Conservation (phyloP, 2,329 filamentous ascomycete genomes). For the Diaporthe citrichinensis region DNA sequence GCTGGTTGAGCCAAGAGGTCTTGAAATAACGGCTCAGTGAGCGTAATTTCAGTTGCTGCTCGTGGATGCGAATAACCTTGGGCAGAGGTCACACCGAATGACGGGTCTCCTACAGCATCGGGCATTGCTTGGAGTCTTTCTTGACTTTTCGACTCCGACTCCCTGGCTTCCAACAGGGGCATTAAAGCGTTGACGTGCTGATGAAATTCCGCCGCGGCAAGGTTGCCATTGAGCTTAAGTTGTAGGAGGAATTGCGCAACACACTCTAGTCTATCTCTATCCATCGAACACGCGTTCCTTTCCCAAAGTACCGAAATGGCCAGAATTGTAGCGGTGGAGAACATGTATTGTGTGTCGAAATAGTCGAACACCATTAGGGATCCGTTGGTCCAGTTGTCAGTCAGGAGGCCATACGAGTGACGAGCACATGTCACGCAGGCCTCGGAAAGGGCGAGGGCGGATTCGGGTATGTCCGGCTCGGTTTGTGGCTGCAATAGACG, state of each 20-base stretch:
- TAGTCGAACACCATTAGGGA: conserved; percentile 10
- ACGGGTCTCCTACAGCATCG: background rate
- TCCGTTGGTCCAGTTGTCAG: conserved; percentile 5
- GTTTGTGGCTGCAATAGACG: background rate
- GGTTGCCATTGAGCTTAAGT: background rate
- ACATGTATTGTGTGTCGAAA: conserved; percentile 17
- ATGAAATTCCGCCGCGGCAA: background rate
- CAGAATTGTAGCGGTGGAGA: background rate
- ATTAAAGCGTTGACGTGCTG: background rate
- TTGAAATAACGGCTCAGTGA: conserved; percentile 7
- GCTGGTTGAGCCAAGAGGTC: background rate
- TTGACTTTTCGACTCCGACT: background rate
- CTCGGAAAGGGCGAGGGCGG: background rate
- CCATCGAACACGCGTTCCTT: background rate
- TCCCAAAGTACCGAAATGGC: conserved; percentile 13
- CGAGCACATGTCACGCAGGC: conserved; percentile 11
- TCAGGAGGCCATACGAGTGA: background rate
- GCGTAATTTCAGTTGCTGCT: background rate
- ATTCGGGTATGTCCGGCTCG: background rate
- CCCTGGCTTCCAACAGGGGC: background rate
- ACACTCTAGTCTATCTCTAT: background rate
- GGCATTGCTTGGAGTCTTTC: background rate
- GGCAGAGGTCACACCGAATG: background rate
- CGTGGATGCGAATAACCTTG: background rate
- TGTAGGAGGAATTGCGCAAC: background rate